Evolutionary conservation across 2,329 filamentous ascomycete genomes (phyloP).

Genomic region (Arthrinium puccinioides): DNA sequence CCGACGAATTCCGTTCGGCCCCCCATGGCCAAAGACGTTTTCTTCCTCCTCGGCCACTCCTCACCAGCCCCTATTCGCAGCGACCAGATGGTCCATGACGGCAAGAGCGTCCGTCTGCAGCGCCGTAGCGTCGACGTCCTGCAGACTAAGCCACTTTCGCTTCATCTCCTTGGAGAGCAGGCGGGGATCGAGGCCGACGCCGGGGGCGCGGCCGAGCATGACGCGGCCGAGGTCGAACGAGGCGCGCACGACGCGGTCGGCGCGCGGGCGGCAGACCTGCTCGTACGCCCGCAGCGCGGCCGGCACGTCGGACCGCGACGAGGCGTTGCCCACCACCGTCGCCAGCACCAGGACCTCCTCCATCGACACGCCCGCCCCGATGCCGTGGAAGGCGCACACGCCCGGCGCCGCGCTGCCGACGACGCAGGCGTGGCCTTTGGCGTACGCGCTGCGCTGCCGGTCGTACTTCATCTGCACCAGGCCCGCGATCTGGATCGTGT

Average conservation of each 20-base stretch:
- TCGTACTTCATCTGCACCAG: constrained; percentile 18
- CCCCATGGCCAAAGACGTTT: too few relatives aligned
- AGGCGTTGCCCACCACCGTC: constrained; percentile 15
- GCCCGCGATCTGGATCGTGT: constrained; percentile 21
- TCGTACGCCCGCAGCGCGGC: constrained; percentile 21
- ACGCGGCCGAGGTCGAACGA: constrained; percentile 12
- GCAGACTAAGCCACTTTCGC: too few relatives aligned
- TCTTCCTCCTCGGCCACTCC: too few relatives aligned
- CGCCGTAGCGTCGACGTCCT: too few relatives aligned
- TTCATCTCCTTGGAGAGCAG: too few relatives aligned
- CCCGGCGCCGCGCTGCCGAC: constrained; percentile 19
- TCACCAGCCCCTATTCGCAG: too few relatives aligned
- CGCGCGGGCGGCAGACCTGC: constrained; percentile 17
- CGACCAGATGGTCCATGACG: too few relatives aligned
- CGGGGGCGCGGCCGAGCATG: constrained; percentile 13
- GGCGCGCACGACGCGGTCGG: constrained; percentile 12
- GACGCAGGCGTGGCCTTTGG: constrained; percentile 13
- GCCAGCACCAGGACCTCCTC: constrained; percentile 20
- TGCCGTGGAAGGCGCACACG: constrained; percentile 13
- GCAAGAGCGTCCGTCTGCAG: too few relatives aligned
- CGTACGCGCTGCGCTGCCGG: constrained; percentile 15
- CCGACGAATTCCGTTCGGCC: too few relatives aligned
- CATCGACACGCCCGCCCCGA: constrained; percentile 10
- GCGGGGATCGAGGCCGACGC: constrained; percentile 14
- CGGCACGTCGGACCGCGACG: constrained; percentile 12